Conservation (phyloP, 2,329 filamentous ascomycete species). For the Madurella fahalii region DNA sequence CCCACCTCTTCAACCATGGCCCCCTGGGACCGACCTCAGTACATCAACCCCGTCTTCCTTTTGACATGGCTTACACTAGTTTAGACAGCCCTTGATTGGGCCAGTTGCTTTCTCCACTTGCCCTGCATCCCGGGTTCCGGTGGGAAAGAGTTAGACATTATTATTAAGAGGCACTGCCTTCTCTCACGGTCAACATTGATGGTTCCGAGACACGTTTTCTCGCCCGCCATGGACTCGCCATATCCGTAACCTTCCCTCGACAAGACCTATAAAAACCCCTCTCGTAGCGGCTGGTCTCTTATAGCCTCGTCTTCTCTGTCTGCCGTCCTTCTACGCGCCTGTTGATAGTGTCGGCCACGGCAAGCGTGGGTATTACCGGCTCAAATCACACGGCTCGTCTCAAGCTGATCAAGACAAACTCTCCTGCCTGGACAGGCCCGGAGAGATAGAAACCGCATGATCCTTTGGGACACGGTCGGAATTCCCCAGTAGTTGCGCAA, state of each 20-base stretch:
- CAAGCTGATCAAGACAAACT: not conserved
- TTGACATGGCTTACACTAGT: slow-evolving; percentile 10
- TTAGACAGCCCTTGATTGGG: slow-evolving; percentile 21
- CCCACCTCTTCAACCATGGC: slow-evolving; percentile 2
- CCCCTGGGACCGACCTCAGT: slow-evolving; percentile 10
- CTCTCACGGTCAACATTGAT: slow-evolving; percentile 9
- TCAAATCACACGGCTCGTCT: slow-evolving; percentile 6
- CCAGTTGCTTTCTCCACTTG: slow-evolving; percentile 21
- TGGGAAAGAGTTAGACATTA: slow-evolving; percentile 14
- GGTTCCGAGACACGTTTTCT: slow-evolving; percentile 1
- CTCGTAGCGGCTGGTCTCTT: not conserved
- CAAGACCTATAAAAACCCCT: too few species aligned
- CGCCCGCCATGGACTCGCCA: slow-evolving; percentile 21
- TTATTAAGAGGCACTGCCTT: slow-evolving; percentile 22
- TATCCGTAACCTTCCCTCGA: slow-evolving; percentile 5
- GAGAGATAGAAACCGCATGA: not conserved
- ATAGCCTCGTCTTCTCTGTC: slow-evolving; percentile 2
- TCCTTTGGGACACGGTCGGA: not conserved
- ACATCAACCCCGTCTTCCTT: slow-evolving; percentile 7
- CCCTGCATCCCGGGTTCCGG: slow-evolving; percentile 21
- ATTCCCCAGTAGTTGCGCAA: not conserved
- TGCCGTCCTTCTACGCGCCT: not conserved
- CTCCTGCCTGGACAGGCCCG: not conserved
- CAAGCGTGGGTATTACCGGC: slow-evolving; percentile 18
- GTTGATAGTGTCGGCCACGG: not conserved